Conservation (phyloP, 495 filamentous ascomycete species). For the Podospora didyma region DNA sequence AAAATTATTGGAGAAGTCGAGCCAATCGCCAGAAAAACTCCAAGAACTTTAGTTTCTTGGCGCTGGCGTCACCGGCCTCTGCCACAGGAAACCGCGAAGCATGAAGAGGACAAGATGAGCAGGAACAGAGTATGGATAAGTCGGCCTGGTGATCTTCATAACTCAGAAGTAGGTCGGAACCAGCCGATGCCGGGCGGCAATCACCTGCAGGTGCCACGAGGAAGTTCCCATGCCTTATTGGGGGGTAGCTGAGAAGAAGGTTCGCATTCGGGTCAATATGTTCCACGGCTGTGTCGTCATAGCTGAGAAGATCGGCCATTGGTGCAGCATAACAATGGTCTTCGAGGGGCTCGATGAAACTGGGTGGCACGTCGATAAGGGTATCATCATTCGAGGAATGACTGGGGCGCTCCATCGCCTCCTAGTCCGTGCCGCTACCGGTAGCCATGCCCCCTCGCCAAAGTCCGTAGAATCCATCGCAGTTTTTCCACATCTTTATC, state of each 20-base stretch:
- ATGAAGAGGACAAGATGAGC: background rate
- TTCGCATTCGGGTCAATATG: conserved; percentile 4
- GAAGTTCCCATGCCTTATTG: conserved; percentile 2
- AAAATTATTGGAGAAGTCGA: background rate
- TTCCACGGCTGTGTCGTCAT: conserved; percentile 6
- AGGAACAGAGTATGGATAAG: background rate
- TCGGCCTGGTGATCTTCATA: background rate
- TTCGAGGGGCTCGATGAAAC: background rate
- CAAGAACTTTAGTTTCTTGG: background rate
- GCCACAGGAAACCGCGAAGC: background rate
- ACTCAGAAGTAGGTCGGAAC: conserved; percentile 7
- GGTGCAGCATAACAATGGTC: background rate
- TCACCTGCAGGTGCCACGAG: background rate
- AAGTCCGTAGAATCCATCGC: conserved; percentile 51
- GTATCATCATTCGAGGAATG: conserved; percentile 11
- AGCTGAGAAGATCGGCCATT: conserved; percentile 5
- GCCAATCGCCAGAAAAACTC: background rate
- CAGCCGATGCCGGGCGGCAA: background rate
- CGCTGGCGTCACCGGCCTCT: background rate
- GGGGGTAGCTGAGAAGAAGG: conserved; percentile 9
- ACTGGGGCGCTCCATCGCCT: conserved; percentile 12
- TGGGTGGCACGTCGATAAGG: conserved; percentile 3
- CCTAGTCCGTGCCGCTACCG: conserved; percentile 30
- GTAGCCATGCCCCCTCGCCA: conserved; percentile 40
- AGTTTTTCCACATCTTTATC: conserved; percentile 79